Base-by-base conservation (phyloP, 2,329 filamentous ascomycete species). In the Metarhizium guizhouense region DNA sequence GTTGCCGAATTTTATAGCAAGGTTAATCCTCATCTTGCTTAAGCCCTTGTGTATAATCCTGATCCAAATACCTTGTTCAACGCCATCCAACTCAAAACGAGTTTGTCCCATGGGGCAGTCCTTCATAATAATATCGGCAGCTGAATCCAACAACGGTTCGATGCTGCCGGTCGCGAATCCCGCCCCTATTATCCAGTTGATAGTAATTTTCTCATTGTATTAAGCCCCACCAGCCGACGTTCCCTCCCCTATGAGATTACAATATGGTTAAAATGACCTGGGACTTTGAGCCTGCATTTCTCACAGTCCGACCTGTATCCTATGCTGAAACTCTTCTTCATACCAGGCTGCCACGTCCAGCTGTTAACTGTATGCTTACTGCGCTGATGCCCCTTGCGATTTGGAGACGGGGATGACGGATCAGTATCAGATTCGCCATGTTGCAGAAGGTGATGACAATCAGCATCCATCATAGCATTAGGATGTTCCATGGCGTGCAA, bases 211-310 rank as follows among this genome's bases (percentile, higher is more conserved):
- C 18, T 48, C 25, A 48, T 14, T 13, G 14, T 11, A 10, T 48
- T 48, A 8, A 14, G 45, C 10, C 13, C 18, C 25, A 30, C 18
- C 45, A 16, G 11, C 45, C 20, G 13, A 7, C 11, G 25, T 53
- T 59, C 54, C 25, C 66, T 64, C 30, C 64, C 60, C 75, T 82
- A 84, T 51, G 81, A 82, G 63, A 84, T 78, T 60, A 90, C 83
- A 57, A 91, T 89, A 70, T 92, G 88, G 65, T 87, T 90, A 66
- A 90, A 91, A 67, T 92, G 88, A 1, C 88, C 88, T 0, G 88
- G 87, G 7, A 90, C 85, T 66, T 85, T 87, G 66, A 81, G 77
- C 48, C 79, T 80, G 70, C 88, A 92, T 70, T 90, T 90, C 58
- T 90, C 87, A 67, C 88, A 92, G 68, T 90, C 87, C 13, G 84